Percentiles rank a stretch among this genome's conserved stretches.
These are phyloP conservation scores for Boletus fagicola DNA, from an alignment of 768 basidiomycete genomes.

Conservation along the genomic window DNA sequence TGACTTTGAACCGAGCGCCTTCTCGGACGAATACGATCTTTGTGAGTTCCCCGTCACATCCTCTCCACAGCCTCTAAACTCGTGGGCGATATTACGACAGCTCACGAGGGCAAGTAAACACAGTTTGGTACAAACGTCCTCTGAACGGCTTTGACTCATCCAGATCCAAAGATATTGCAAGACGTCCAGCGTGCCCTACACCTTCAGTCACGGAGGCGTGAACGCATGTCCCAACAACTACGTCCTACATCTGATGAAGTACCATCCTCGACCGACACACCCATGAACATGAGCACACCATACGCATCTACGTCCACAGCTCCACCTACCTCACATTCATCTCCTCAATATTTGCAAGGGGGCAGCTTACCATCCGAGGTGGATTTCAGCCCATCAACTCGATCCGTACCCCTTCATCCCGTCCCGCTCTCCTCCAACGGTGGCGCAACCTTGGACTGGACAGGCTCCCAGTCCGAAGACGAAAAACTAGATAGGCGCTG, in stretches of 20 bases:
- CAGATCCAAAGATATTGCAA: conserved; percentile 78
- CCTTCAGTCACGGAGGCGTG: conserved; percentile 72
- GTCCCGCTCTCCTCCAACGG: conserved; percentile 68
- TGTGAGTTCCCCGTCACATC: conserved; percentile 45
- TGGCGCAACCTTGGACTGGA: conserved; percentile 74
- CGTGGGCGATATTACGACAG: conserved; percentile 35
- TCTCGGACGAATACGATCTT: conserved; percentile 78
- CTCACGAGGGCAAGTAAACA: conserved; percentile 64
- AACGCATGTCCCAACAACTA: conserved; percentile 41
- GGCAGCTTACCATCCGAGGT: conserved; percentile 42
- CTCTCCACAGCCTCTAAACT: conserved; percentile 11
- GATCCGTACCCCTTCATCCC: conserved; percentile 50
- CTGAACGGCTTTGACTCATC: conserved; percentile 12
- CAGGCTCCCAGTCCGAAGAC: conserved; percentile 52
- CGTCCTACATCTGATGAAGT: conserved; percentile 19
- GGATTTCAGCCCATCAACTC: conserved; percentile 69
- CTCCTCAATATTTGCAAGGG: conserved; percentile 24
- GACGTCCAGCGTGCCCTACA: conserved; percentile 76
- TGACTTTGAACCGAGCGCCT: conserved; percentile 42
- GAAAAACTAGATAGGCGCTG: conserved; percentile 60
- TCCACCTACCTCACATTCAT: conserved; percentile 12
- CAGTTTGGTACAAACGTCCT: conserved; percentile 2
- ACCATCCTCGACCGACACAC: conserved; percentile 28
- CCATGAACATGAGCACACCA: conserved; percentile 27
- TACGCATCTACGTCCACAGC: conserved; percentile 33